phyloP scores from a whole-genome alignment of 352 stramenopile genomes.

The Globisporangium sylvaticum region DNA sequence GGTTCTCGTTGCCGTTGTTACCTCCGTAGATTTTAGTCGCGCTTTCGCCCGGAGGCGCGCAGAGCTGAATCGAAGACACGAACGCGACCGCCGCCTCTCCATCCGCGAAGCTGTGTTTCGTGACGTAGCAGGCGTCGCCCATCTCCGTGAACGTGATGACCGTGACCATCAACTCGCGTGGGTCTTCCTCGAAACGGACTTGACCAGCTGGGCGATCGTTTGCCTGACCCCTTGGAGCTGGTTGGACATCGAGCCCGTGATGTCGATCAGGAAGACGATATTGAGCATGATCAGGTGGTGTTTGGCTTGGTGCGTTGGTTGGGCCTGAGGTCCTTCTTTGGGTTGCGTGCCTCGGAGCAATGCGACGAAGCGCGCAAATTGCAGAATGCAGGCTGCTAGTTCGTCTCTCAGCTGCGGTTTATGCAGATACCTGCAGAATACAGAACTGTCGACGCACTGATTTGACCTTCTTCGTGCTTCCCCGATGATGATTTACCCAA shows the following conservation, averaged over 20 bases:
- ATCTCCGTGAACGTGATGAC: conserved; percentile 72
- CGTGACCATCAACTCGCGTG: conserved; percentile 50
- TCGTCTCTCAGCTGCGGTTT: not conserved
- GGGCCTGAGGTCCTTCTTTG: not conserved
- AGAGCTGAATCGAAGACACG: conserved; percentile 38
- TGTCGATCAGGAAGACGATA: conserved; percentile 65
- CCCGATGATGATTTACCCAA: no score
- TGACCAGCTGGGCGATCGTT: conserved; percentile 43
- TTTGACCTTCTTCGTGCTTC: not conserved
- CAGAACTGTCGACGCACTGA: not conserved
- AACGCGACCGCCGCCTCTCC: conserved; percentile 34
- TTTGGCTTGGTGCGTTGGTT: not conserved
- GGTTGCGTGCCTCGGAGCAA: not conserved
- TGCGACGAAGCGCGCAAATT: not conserved
- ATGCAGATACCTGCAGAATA: no score
- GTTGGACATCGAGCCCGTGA: conserved; percentile 61
- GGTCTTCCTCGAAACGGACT: conserved; percentile 43
- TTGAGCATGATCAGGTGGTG: conserved; percentile 39
- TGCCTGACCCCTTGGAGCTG: conserved; percentile 52
- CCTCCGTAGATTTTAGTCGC: conserved; percentile 34
- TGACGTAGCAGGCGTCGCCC: conserved; percentile 45
- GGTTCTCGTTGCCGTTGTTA: conserved; percentile 62
- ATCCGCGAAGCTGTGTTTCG: conserved; percentile 53
- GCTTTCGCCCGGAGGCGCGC: conserved; percentile 29
- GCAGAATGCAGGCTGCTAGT: not conserved